Base-by-base conservation (phyloP, 164 flowering plant genomes). In the Umbilicus rupestris region DNA sequence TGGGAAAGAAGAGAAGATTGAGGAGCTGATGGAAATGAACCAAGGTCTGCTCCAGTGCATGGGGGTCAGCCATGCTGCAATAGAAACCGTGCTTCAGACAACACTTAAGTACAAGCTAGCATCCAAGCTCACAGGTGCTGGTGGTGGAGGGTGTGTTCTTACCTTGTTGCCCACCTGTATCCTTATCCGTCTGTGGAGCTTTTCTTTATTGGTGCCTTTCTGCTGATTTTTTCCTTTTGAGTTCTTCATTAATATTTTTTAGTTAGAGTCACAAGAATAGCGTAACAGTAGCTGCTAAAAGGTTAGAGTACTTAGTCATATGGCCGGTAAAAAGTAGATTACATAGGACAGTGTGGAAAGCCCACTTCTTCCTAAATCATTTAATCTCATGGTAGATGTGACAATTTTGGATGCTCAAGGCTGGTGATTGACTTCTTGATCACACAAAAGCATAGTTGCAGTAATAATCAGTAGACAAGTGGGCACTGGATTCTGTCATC, bases 91-190 rank as follows among this genome's bases (percentile, higher is more conserved):
- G 65, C 85, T 89, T 45, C 85, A 81, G 58, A 88, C 91, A 67
- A 90, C 97, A 42, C 64, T 85, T 71, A 95, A 89, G 72, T 86
- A 88, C 80, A 85, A 87, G 78, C 72, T 95, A 66, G 59, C 85
- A 68, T 84, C 97, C 67, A 95, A 95, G 83, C 74, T 95, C 69
- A 92, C 99, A 3, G 97, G 99, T 55, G 99, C 97, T 66, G 97
- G 97, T n/a, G 99, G 99, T 29, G 99, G 99, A 65, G 99, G 99
- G 68, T 95, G 99, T 72, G 99, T 95, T 66, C 75, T 95, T 68
- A 95, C 99, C 26, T 75, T 92, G 57, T 75, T 95, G 58, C 99
- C 96, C 11, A 72, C 84, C 63, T 62, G 97, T 94, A 94, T 94
- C 97, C 79, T 68, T 62, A 60, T 69, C 28, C 46, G 16, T 30